Evolutionary conservation across 805 yeast genomes (phyloP).

Genomic region (Vanderwaltozyma tropicalis): DNA sequence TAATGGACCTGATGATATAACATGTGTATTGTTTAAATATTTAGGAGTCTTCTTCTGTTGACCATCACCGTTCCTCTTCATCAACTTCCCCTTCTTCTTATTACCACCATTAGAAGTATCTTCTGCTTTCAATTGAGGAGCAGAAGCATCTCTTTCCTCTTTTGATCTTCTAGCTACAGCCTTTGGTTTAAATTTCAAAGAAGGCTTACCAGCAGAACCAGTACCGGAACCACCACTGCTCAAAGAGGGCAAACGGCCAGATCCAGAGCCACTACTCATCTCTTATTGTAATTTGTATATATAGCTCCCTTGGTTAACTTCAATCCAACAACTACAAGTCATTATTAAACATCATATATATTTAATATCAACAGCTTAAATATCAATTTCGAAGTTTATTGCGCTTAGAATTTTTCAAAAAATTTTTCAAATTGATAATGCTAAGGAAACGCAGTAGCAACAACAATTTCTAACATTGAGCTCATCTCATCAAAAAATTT

Average conservation of each 20-base stretch:
- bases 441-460: neutral
- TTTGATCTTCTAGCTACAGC: constrained; percentile 74
- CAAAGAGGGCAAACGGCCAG: constrained; percentile 26
- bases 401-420: neutral
- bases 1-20: constrained; percentile 65
- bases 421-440: neutral
- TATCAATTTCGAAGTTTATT: too few species aligned
- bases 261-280: constrained; percentile 1
- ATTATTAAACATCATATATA: too few species aligned
- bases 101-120: constrained; percentile 7
- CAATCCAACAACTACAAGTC: too few species aligned
- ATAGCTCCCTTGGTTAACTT: too few species aligned
- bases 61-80: constrained; percentile 8
- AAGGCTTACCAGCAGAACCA: constrained; percentile 31
- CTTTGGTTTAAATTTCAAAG: constrained; percentile 75
- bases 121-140: constrained; percentile 40
- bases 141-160: constrained; percentile 73
- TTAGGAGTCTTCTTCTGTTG: constrained; percentile 22
- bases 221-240: constrained; percentile 3
- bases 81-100: constrained; percentile 9
- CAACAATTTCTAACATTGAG: constrained; percentile 2
- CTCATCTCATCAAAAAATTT: constrained; percentile 15
- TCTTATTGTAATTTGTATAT: too few species aligned
- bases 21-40: constrained; percentile 38
- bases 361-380: too few species aligned